Conservation (phyloP, 2,329 filamentous ascomycete species). For the Colletotrichum liriopes region DNA sequence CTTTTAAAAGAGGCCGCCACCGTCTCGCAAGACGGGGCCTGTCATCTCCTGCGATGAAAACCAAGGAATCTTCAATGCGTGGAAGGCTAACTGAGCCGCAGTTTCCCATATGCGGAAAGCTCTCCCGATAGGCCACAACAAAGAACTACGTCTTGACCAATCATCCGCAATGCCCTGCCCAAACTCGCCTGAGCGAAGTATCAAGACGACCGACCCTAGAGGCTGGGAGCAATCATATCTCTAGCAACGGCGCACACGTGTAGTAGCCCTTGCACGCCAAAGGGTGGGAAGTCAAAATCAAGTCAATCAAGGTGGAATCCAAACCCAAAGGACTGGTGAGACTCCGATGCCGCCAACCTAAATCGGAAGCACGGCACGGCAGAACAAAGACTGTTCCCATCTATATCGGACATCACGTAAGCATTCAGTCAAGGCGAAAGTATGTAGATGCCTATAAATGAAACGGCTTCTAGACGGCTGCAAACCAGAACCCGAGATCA, state of each 20-base stretch:
- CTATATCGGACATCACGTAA: not conserved
- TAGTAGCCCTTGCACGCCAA: not conserved
- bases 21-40: no score
- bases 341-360: not conserved
- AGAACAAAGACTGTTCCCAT: no score
- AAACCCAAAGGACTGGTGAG: not conserved
- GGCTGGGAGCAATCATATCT: not conserved
- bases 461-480: conserved; percentile 44
- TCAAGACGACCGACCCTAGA: not conserved
- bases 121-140: no score
- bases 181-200: not conserved
- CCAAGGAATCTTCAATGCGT: no score
- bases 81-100: no score
- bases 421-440: conserved; percentile 11
- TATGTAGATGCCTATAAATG: conserved; percentile 46
- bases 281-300: not conserved
- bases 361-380: not conserved
- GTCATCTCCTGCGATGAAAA: no score
- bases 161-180: no score
- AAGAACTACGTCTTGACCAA: no score
- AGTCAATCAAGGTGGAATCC: not conserved
- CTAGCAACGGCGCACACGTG: not conserved
- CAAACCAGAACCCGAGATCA: conserved; percentile 44
- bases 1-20: no score
- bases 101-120: no score